Evolutionary conservation across 805 yeast genomes (phyloP).

Genomic region (Vanderwaltozyma yarrowii): DNA sequence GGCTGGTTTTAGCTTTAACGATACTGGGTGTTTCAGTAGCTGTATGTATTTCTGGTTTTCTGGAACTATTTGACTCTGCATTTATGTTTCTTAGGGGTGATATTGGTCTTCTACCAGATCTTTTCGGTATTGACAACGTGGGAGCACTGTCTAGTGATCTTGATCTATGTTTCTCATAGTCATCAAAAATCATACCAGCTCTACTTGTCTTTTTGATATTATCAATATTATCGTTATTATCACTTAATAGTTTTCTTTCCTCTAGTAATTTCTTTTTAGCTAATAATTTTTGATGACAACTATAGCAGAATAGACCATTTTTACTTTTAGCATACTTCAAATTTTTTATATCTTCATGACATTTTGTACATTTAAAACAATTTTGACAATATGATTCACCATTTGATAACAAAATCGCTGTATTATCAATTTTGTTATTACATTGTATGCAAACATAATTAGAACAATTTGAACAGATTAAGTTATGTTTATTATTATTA

Average conservation of each 20-base stretch:
- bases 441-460: conserved; percentile 72
- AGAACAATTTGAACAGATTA: conserved; percentile 84
- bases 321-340: conserved; percentile 86
- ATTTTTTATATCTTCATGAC: conserved; percentile 79
- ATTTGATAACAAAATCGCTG: conserved; percentile 68
- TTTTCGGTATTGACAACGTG: conserved; percentile 9
- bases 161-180: conserved; percentile 1
- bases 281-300: conserved; percentile 75
- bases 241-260: conserved; percentile 10
- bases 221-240: too few species aligned
- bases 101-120: conserved; percentile 15
- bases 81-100: conserved; percentile 8
- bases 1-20: neutral
- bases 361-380: conserved; percentile 84
- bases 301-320: conserved; percentile 87
- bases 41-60: neutral
- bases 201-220: too few species aligned
- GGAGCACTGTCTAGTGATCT: conserved; percentile 2
- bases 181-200: conserved; percentile 4
- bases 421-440: conserved; percentile 76
- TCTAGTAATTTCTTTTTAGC: conserved; percentile 51
- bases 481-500: conserved; percentile 18
- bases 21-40: neutral
- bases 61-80: neutral
- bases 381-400: conserved; percentile 88